Evolutionary conservation across 257 asterid species (phyloP), one percentile per base, ranked within the genome.

Genomic region (Anisodus acutangulus): DNA sequence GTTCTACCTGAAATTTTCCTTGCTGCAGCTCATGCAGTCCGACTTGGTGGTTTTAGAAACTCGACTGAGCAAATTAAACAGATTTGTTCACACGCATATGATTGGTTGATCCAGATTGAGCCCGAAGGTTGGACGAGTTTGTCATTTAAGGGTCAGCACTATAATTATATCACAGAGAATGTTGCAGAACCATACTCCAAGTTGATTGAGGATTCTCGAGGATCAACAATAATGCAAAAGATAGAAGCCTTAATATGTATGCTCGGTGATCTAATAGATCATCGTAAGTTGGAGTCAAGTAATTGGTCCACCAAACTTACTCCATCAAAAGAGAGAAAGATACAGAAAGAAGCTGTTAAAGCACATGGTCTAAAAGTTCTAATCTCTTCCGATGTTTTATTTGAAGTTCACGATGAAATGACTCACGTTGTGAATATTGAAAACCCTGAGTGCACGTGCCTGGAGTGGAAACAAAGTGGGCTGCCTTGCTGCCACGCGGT

Each of bases 371-470:
- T 94, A 72, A 89, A 91, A 72, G 97, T 95, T 80, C 89, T 95
- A 63, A 88, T 91, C 85, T 94, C 98, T 26, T 94, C 98, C 3
- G 97, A 92, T 69, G 89, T 87, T 82, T 82, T 93, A 62, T 93
- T 90, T 55, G 98, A 94, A 93, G 98, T 95, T 72, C 98, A 95
- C 57, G 98, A 95, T 82, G 97, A 91, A 62, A 91, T 91, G 51
- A 91, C 93, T 17, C 97, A 95, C 62, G 98, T 94, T 1, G 98
- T 95, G 74, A 85, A 95, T 86, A 88, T 92, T 82, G 94, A 89
- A 83, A 93, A 84, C 64, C 84, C 79, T 86, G 95, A 93, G 53
- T 95, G 98, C 90, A 93, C 97, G 69, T 95, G 98, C 90, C 89
- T 93, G 13, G 95, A 90, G 78, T 95, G 98, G 98, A 91, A 87